Conservation (phyloP, 345 rosid species). For the Conringia planisiliqua region DNA sequence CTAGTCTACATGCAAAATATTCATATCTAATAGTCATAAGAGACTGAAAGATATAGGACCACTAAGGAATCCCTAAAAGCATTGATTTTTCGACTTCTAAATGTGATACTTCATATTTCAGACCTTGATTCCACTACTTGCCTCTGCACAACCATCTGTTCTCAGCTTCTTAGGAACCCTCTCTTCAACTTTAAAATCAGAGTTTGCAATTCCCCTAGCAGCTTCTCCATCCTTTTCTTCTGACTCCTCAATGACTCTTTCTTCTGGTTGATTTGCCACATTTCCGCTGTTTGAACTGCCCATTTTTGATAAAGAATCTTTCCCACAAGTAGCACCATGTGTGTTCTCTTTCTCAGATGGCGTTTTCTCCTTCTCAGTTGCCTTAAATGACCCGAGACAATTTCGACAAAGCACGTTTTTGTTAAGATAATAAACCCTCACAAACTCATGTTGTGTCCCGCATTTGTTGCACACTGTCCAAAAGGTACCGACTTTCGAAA, state of each 20-base stretch:
- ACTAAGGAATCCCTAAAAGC: neutral
- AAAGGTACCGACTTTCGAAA: conserved; percentile 46
- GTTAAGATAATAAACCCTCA: conserved; percentile 61
- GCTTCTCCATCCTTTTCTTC: conserved; percentile 21
- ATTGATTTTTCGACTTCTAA: conserved; percentile 3
- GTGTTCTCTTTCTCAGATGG: conserved; percentile 45
- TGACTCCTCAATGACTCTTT: conserved; percentile 36
- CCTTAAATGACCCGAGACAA: conserved; percentile 61
- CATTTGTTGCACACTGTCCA: conserved; percentile 80
- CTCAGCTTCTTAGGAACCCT: conserved; percentile 45
- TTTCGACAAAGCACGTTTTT: conserved; percentile 67
- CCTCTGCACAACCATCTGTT: conserved; percentile 32
- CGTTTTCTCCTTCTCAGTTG: conserved; percentile 49
- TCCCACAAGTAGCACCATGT: conserved; percentile 9
- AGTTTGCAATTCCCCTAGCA: conserved; percentile 22
- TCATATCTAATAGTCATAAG: neutral
- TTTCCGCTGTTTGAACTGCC: conserved; percentile 22
- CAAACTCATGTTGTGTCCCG: conserved; percentile 62
- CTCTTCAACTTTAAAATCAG: conserved; percentile 33
- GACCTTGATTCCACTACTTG: conserved; percentile 20
- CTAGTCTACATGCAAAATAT: conserved; percentile 8
- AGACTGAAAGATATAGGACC: neutral
- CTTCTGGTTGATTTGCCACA: conserved; percentile 37
- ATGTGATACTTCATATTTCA: neutral
- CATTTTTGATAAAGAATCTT: conserved; percentile 33